Percentiles rank a stretch among this genome's conserved stretches.
These are phyloP conservation scores for Lolium perenne DNA, from an alignment of 176 grass and related monocot species.

Conservation along the genomic window DNA sequence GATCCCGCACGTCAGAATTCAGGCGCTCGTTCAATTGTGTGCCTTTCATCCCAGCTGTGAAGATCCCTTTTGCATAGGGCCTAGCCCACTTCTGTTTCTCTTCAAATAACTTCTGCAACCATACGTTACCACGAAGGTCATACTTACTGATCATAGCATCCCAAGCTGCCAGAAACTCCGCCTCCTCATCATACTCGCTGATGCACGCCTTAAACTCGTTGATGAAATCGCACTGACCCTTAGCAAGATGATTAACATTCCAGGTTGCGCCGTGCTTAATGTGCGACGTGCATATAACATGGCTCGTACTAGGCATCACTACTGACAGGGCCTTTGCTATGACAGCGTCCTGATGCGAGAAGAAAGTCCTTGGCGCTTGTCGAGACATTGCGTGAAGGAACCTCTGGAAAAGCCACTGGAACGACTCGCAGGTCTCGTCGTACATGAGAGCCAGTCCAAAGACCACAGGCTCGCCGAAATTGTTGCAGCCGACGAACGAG, in stretches of 20 bases:
- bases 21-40: constrained; percentile 56
- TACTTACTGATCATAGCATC: constrained; percentile 68
- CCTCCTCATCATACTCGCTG: constrained; percentile 63
- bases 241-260: constrained; percentile 49
- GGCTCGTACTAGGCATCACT: constrained; percentile 57
- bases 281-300: constrained; percentile 56
- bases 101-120: constrained; percentile 66
- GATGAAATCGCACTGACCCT: constrained; percentile 50
- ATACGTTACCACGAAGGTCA: constrained; percentile 50
- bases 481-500: constrained; percentile 67
- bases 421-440: constrained; percentile 58
- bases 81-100: constrained; percentile 76
- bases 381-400: constrained; percentile 68
- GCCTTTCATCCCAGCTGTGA: constrained; percentile 69
- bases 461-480: constrained; percentile 55
- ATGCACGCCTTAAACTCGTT: constrained; percentile 74
- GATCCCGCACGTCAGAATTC: constrained; percentile 40
- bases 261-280: constrained; percentile 57
- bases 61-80: constrained; percentile 59
- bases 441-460: constrained; percentile 69
- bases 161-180: constrained; percentile 56
- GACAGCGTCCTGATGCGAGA: constrained; percentile 51
- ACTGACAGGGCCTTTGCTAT: constrained; percentile 53
- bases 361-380: constrained; percentile 52
- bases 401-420: constrained; percentile 69